These are phyloP conservation scores for Pelargonium nanum DNA, from an alignment of 345 rosid genomes.

Conservation along the genomic window DNA sequence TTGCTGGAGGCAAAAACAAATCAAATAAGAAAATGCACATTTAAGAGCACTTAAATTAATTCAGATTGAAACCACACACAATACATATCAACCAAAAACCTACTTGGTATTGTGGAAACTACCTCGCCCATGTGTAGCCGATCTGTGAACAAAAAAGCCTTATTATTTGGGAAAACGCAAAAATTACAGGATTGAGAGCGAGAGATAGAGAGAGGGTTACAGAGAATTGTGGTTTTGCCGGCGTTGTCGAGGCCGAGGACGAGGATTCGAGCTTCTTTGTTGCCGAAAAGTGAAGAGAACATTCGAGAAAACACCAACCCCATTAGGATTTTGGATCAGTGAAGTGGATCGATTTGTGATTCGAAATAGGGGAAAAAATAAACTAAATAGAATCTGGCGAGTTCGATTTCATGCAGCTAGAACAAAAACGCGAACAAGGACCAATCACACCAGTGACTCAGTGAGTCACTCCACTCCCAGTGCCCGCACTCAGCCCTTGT, in stretches of 20 bases:
- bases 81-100: slow-evolving; percentile 20
- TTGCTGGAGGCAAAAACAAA: slow-evolving; percentile 45
- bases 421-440: too few species aligned
- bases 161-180: too few species aligned
- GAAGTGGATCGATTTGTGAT: too few species aligned
- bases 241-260: slow-evolving; percentile 63
- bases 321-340: too few species aligned
- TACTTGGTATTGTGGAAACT: slow-evolving; percentile 94
- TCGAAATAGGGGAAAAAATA: too few species aligned
- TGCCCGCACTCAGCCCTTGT: too few species aligned
- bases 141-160: too few species aligned
- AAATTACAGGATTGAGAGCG: neutral
- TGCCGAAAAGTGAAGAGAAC: slow-evolving; percentile 40
- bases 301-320: slow-evolving; percentile 36
- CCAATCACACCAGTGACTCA: too few species aligned
- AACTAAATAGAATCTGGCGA: too few species aligned
- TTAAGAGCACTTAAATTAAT: too few species aligned
- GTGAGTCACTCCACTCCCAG: too few species aligned
- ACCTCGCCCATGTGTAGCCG: slow-evolving; percentile 99
- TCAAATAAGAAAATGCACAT: neutral
- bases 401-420: too few species aligned
- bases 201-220: slow-evolving; percentile 13
- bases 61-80: neutral
- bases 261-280: slow-evolving; percentile 52
- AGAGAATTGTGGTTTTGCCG: slow-evolving; percentile 60